A percentile compares a stretch with the other conserved stretches of the same genome.
These are phyloP conservation scores for Yamadazyma songkhlaensis DNA, from an alignment of 1,139 yeast genomes.

Conservation along the genomic window DNA sequence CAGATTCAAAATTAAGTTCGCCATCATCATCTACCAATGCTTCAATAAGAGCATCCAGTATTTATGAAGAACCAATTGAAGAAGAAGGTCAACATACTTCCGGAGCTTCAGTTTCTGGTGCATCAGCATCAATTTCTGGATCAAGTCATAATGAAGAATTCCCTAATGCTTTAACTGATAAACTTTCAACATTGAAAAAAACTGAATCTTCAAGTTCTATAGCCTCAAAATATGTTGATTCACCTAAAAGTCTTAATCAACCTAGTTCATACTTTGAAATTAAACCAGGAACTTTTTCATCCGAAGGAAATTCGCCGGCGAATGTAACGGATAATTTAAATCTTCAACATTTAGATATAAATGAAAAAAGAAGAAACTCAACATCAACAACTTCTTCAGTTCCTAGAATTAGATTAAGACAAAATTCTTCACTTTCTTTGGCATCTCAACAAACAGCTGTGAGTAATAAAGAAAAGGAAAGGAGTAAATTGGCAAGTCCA, in stretches of 20 bases:
- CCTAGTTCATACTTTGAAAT: conserved; percentile 4
- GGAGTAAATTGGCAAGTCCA: conserved; percentile 4
- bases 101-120: background rate
- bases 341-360: background rate
- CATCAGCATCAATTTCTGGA: background rate
- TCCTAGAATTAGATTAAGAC: conserved; percentile 9
- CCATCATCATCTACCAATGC: conserved; percentile 12
- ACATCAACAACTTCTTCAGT: conserved; percentile 13
- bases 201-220: conserved; percentile 11
- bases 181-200: conserved; percentile 6
- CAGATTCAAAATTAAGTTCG: conserved; percentile 7
- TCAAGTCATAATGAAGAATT: background rate
- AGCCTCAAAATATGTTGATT: conserved; percentile 7
- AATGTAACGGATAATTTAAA: background rate
- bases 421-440: conserved; percentile 15
- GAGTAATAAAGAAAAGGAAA: conserved; percentile 9
- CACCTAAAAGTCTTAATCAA: conserved; percentile 2
- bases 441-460: conserved; percentile 13
- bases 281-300: background rate
- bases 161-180: conserved; percentile 6
- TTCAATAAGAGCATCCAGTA: conserved; percentile 11
- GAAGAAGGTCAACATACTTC: background rate
- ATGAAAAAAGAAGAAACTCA: conserved; percentile 12
- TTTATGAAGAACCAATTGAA: conserved; percentile 11
- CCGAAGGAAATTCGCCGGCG: background rate